Evolutionary conservation across 2,329 filamentous ascomycete genomes (phyloP), one percentile per base, ranked within the genome.

Genomic region (Leptodontidium sp.): DNA sequence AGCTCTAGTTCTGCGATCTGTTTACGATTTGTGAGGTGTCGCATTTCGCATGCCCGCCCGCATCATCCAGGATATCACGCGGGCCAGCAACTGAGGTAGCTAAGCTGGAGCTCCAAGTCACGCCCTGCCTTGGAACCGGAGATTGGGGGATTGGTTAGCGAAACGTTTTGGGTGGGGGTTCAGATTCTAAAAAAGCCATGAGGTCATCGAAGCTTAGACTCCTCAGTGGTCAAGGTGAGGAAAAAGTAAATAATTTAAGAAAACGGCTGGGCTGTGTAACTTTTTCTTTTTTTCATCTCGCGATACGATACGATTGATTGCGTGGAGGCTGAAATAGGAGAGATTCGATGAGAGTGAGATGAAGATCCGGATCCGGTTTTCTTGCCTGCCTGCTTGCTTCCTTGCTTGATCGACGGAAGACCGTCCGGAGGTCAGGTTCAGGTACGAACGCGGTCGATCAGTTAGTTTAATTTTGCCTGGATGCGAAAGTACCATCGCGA

Each of bases 401-500:
- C 32, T 35, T 35, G 32, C 32, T 35, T 35, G 32, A 35, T 35
- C 32, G 32, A 35, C 32, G 32, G 32, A 35, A 35, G 9, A 35
- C 61, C 66, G 35, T 35, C 21, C 55, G 40, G 43, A 21, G 67
- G 67, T 58, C 62, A 57, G 50, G 29, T 45, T 12, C 49, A 52
- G 49, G 21, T 47, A 50, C 26, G 40, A 26, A 62, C 57, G 62
- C 65, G 29, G 66, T 24, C 66, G 66, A 68, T 68, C 66, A 52
- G n/a, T 61, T 9, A 21, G 21, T 21, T 21, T 53, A 52, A 47
- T 65, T 61, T 55, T 9, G 32, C 32, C 32, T 47, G 61, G 53
- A 65, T 68, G 61, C 53, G 57, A 61, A 65, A 47, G 66, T 68
- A 61, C 57, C 50, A 35, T 78, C 75, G 7, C 82, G 75, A 0